Conservation (phyloP, 2,329 filamentous ascomycete genomes). For the Diplodia corticola region DNA sequence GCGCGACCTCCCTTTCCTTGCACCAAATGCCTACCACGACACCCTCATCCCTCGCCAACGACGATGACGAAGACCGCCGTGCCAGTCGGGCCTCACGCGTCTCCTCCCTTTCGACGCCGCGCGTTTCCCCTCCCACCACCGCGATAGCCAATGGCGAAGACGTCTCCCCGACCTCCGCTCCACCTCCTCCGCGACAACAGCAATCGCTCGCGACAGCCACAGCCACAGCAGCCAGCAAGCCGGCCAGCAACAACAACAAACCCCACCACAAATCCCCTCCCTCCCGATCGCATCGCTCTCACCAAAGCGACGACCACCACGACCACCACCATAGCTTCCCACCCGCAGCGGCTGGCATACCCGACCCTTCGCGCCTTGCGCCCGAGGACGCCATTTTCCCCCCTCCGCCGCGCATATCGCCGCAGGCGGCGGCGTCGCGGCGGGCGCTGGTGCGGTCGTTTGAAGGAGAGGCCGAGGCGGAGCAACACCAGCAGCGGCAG, state of each 20-base stretch:
- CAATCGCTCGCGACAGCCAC: background rate
- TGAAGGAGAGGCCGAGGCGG: conserved; percentile 47
- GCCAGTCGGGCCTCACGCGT: background rate
- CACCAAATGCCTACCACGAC: background rate
- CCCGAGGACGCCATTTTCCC: conserved; percentile 80
- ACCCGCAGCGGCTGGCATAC: background rate
- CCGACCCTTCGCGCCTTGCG: conserved; percentile 59
- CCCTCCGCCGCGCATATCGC: conserved; percentile 49
- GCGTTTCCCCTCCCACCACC: background rate
- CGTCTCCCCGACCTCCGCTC: background rate
- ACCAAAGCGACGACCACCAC: background rate
- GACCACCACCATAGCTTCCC: background rate
- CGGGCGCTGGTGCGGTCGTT: conserved; percentile 29
- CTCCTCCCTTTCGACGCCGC: background rate
- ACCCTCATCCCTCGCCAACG: background rate
- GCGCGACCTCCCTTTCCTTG: background rate
- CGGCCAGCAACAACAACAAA: background rate
- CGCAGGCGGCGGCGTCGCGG: background rate
- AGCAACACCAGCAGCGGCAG: conserved; percentile 27
- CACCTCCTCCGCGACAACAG: background rate
- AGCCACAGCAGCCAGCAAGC: too few species aligned
- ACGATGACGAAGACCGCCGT: background rate
- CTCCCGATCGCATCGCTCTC: background rate
- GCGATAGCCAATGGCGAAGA: background rate
- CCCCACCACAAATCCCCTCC: background rate